Conservation (phyloP, 1,284 basidiomycete genomes). For the Coniferiporia weirii region DNA sequence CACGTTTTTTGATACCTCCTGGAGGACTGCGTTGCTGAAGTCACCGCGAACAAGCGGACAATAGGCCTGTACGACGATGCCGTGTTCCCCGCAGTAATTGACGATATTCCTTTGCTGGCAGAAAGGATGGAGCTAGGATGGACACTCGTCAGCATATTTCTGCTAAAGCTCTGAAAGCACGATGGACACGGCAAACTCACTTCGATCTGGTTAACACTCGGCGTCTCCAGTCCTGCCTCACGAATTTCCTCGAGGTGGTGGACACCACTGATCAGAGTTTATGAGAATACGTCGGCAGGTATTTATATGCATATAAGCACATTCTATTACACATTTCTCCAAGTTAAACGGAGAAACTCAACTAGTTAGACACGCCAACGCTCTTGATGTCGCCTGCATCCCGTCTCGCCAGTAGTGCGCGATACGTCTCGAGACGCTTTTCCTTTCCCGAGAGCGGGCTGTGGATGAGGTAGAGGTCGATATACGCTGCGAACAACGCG, state of each 20-base stretch:
- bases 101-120: constrained; percentile 48
- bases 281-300: too few species aligned
- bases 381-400: constrained; percentile 43
- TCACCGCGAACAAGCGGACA: constrained; percentile 44
- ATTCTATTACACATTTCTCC: too few species aligned
- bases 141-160: not conserved
- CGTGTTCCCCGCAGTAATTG: constrained; percentile 38
- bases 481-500: constrained; percentile 31
- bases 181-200: constrained; percentile 16
- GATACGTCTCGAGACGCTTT: constrained; percentile 39
- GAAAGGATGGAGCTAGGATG: constrained; percentile 42
- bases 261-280: constrained; percentile 30
- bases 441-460: constrained; percentile 36
- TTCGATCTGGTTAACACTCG: constrained; percentile 47
- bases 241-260: constrained; percentile 45
- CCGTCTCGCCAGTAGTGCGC: constrained; percentile 35
- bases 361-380: constrained; percentile 58
- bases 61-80: constrained; percentile 48
- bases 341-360: constrained; percentile 13
- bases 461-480: constrained; percentile 58
- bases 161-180: not conserved
- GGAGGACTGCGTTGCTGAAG: constrained; percentile 36
- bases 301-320: not conserved
- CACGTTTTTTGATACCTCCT: constrained; percentile 39
- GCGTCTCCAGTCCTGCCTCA: constrained; percentile 32